Evolutionary conservation across 2,329 filamentous ascomycete species (phyloP).

Genomic region (Nemania sp.): DNA sequence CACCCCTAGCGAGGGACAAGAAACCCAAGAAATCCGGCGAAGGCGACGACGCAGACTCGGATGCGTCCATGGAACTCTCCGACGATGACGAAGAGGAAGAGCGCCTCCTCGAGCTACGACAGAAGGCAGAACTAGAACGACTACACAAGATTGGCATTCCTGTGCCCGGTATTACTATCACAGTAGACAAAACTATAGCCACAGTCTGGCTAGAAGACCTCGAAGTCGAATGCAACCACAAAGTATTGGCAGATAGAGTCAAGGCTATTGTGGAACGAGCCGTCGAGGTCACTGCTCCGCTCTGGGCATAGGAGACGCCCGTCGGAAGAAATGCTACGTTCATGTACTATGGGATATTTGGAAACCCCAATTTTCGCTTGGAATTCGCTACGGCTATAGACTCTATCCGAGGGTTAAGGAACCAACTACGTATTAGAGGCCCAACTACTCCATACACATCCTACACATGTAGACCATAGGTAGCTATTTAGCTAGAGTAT

Average conservation of each 20-base stretch:
- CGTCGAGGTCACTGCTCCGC: slow-evolving; percentile 84
- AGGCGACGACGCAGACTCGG: slow-evolving; percentile 52
- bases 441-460: background rate
- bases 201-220: slow-evolving; percentile 92
- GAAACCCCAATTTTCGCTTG: background rate
- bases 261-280: slow-evolving; percentile 90
- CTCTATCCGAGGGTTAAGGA: too few species aligned
- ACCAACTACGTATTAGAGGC: too few species aligned
- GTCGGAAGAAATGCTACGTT: slow-evolving; percentile 48
- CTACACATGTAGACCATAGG: background rate
- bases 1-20: slow-evolving; percentile 53
- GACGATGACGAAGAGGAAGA: slow-evolving; percentile 57
- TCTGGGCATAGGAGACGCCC: slow-evolving; percentile 61
- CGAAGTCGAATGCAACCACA: slow-evolving; percentile 86
- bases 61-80: slow-evolving; percentile 54
- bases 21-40: slow-evolving; percentile 50
- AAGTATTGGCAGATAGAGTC: slow-evolving; percentile 84
- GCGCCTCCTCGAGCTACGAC: slow-evolving; percentile 63
- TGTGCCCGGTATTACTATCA: slow-evolving; percentile 88
- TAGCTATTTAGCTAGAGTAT: background rate
- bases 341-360: slow-evolving; percentile 28
- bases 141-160: slow-evolving; percentile 88
- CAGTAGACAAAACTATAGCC: slow-evolving; percentile 87
- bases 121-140: slow-evolving; percentile 77
- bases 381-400: slow-evolving; percentile 6